Conservation (phyloP, 257 asterid species). For the Gentiana dahurica region DNA sequence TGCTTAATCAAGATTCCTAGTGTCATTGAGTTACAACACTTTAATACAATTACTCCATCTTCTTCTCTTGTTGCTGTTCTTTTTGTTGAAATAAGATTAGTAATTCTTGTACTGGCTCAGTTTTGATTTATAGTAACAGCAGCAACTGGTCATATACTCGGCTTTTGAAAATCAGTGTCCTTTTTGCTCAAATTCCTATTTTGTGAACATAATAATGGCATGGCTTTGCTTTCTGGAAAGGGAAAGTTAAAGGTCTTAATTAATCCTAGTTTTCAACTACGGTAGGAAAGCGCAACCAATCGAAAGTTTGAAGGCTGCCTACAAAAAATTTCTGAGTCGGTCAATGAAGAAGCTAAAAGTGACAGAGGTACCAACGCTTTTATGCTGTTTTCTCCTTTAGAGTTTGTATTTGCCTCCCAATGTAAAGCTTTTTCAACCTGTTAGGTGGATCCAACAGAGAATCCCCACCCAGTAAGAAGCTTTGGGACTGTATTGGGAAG, state of each 20-base stretch:
- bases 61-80: too few species aligned
- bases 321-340: conserved; percentile 55
- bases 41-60: too few species aligned
- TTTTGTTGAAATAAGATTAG: too few species aligned
- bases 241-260: background rate
- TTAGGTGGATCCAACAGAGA: conserved; percentile 62
- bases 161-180: too few species aligned
- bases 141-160: too few species aligned
- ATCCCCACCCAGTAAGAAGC: conserved; percentile 54
- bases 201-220: background rate
- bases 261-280: conserved; percentile 1
- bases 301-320: conserved; percentile 58
- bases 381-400: conserved; percentile 3
- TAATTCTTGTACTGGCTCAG: too few species aligned
- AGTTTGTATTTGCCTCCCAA: conserved; percentile 5
- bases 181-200: background rate
- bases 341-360: conserved; percentile 60
- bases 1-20: too few species aligned
- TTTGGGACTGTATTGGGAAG: conserved; percentile 72
- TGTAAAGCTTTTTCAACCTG: conserved; percentile 8
- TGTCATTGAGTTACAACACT: too few species aligned
- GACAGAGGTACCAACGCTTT: conserved; percentile 43
- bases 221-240: background rate
- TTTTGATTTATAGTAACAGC: too few species aligned
- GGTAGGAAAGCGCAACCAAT: conserved; percentile 73